Conservation (phyloP, 2,329 filamentous ascomycete genomes). For the Aspergillus thermomutatus region DNA sequence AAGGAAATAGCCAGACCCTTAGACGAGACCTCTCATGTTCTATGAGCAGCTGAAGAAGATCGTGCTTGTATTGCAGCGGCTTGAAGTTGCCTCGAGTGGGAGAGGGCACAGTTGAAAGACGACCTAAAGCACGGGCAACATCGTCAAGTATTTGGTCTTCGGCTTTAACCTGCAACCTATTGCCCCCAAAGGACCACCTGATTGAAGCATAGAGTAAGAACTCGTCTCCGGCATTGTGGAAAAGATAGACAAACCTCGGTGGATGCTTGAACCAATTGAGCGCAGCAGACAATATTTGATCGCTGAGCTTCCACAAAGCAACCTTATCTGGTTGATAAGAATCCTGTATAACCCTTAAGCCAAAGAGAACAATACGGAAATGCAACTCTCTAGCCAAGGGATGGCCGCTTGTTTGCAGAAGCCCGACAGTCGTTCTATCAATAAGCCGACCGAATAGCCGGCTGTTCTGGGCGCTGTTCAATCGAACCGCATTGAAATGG, state of each 20-base stretch:
- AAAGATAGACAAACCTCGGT: conserved; percentile 52
- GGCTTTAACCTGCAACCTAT: conserved; percentile 87
- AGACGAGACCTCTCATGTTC: conserved; percentile 81
- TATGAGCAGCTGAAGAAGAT: conserved; percentile 74
- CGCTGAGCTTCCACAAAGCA: conserved; percentile 79
- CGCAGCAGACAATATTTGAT: conserved; percentile 80
- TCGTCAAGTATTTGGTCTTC: conserved; percentile 80
- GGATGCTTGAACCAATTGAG: conserved; percentile 83
- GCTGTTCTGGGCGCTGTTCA: conserved; percentile 78
- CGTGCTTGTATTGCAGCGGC: conserved; percentile 73
- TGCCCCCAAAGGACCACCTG: conserved; percentile 92
- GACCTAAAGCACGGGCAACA: conserved; percentile 64
- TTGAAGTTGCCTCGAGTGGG: conserved; percentile 53
- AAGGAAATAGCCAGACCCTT: conserved; percentile 83
- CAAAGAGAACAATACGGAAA: conserved; percentile 82
- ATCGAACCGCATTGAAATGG: conserved; percentile 89
- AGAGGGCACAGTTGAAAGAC: conserved; percentile 58
- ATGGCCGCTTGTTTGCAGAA: conserved; percentile 69
- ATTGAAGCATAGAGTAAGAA: conserved; percentile 14
- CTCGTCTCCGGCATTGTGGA: neutral
- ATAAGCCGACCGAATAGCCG: conserved; percentile 78
- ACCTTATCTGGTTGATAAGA: conserved; percentile 62
- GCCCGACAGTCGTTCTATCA: conserved; percentile 70
- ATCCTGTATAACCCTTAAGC: conserved; percentile 70
- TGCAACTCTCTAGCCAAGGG: conserved; percentile 89